Conservation (phyloP, 2,329 filamentous ascomycete species). For the Colletotrichum lentis region DNA sequence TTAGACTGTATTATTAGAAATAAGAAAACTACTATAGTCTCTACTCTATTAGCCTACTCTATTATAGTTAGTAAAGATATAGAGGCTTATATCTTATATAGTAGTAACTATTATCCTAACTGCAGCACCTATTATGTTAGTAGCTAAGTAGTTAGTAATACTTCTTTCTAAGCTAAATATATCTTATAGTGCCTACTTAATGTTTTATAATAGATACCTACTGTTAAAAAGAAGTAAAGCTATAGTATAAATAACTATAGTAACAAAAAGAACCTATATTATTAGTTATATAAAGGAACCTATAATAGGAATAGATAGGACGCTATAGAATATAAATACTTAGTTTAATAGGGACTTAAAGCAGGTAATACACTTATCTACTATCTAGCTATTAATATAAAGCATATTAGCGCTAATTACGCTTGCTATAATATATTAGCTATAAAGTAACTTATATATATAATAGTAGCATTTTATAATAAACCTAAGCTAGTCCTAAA, state of each 20-base stretch:
- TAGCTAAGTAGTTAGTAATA: constrained; percentile 1
- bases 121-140: background rate
- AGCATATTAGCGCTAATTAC: constrained; percentile 3
- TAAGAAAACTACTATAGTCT: background rate
- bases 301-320: background rate
- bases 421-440: background rate
- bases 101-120: constrained; percentile 18
- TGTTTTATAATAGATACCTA: constrained; percentile 12
- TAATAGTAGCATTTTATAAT: background rate
- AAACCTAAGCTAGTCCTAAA: constrained; percentile 8
- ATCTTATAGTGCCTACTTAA: constrained; percentile 11
- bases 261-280: constrained; percentile 10
- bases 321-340: background rate
- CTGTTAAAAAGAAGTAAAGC: constrained; percentile 11
- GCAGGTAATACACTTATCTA: constrained; percentile 17
- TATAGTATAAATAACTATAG: background rate
- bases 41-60: background rate
- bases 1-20: background rate
- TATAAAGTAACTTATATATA: background rate
- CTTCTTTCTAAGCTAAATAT: constrained; percentile 7
- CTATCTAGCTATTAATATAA: constrained; percentile 9
- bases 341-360: constrained; percentile 10
- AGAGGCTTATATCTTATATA: constrained; percentile 4
- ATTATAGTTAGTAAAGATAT: constrained; percentile 30
- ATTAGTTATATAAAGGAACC: constrained; percentile 8